Base-by-base conservation (phyloP, 805 yeast species). In the Sugiyamaella chiloensis region DNA sequence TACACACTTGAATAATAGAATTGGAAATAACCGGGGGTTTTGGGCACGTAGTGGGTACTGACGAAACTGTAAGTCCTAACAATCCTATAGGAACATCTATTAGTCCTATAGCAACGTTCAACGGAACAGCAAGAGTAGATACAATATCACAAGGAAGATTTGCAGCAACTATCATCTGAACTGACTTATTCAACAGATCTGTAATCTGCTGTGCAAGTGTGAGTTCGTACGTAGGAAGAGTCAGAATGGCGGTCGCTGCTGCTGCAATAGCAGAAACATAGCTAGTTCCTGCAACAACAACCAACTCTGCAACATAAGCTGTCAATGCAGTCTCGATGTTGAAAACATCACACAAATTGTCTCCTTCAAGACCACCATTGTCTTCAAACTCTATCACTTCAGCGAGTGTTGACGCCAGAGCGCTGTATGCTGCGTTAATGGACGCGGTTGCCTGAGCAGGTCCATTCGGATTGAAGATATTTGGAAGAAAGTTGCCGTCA, bases 1-100 rank as follows among this genome's bases (percentile, higher is more conserved):
- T 23, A 21, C 42, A 39, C 14, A 39, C 42, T 14, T 23, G 27
- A 16, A 39, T 39, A 20, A 39, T 16, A 8, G 42, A 6, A 16
- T 20, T 39, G 4, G 44, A 14, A 9, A 42, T 9, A 19, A 21
- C 14, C 17, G 26, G 46, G n/a, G 36, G 14, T 14, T 42, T 12
- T 17, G 39, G 27, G 30, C 35, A 30, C 9, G 14, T 34, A 20
- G 29, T 32, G 4, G 36, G 35, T 31, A 30, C 37, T 45, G 41
- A 45, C 39, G 27, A 41, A 37, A 45, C 45, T 39, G 46, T 44
- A 35, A 31, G 9, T 16, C 11, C n/a, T 4, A 24, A n/a, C n/a
- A 24, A 12, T 4, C 17, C 30, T 5, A 39, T 11, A 5, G 42
- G 24, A 12, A 39, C 20, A 23, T 39, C 16, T 3, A 20, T 14